Percentiles rank a stretch among this genome's conserved stretches.
Conservation (phyloP, 805 yeast genomes). For the Yarrowia hollandica region DNA sequence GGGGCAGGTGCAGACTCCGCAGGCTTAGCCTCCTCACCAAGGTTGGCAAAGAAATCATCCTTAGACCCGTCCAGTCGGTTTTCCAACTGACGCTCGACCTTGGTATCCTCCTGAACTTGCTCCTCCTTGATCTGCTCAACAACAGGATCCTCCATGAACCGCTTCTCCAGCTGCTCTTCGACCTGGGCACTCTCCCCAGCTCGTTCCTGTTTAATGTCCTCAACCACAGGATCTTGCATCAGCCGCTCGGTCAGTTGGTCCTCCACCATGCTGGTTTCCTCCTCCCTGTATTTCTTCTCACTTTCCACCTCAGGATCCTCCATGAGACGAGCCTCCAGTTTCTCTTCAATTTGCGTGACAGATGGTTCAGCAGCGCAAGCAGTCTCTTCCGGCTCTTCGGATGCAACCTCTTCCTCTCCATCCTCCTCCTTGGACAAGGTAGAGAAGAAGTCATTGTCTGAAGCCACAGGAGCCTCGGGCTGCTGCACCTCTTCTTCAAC, state of each 20-base stretch:
- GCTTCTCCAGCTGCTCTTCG: background rate
- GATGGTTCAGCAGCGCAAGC: background rate
- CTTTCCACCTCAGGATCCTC: slow-evolving; percentile 13
- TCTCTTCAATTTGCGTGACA: background rate
- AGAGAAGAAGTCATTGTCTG: slow-evolving; percentile 28
- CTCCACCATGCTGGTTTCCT: background rate
- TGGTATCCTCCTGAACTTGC: background rate
- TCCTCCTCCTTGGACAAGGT: slow-evolving; percentile 21
- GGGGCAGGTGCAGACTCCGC: background rate
- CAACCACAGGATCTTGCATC: slow-evolving; percentile 9
- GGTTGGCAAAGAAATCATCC: background rate
- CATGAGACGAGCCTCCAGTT: background rate
- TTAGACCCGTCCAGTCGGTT: background rate
- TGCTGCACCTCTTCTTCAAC: slow-evolving; percentile 1
- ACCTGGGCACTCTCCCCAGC: background rate
- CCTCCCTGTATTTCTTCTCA: slow-evolving; percentile 1
- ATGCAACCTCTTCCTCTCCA: slow-evolving; percentile 2
- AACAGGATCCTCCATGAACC: slow-evolving; percentile 23
- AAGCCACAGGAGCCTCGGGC: background rate
- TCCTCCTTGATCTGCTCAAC: slow-evolving; percentile 4
- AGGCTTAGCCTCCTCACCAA: background rate
- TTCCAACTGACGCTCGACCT: background rate
- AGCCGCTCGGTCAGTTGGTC: slow-evolving; percentile 1
- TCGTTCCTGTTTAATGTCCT: background rate
- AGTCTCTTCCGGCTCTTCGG: background rate